Conservation (phyloP, 257 asterid genomes). For the Fraxinus anomala region DNA sequence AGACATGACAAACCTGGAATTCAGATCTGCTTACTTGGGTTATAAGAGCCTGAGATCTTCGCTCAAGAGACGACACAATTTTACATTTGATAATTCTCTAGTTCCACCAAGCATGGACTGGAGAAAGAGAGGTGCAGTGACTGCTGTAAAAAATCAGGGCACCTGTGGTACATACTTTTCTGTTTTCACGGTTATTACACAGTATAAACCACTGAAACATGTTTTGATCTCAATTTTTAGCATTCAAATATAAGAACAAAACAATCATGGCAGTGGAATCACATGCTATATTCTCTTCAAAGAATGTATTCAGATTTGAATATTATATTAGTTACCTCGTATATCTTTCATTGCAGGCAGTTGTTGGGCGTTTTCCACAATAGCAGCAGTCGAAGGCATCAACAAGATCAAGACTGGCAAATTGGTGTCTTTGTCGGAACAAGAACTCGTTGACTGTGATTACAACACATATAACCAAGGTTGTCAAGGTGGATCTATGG, state of each 20-base stretch:
- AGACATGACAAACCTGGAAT: conserved; percentile 71
- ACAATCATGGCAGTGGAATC: background rate
- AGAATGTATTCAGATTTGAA: background rate
- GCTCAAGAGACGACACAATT: background rate
- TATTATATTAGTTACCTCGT: background rate
- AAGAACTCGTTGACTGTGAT: conserved; percentile 69
- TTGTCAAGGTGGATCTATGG: conserved; percentile 60
- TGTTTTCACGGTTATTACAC: background rate
- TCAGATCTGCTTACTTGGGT: conserved; percentile 51
- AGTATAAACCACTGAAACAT: background rate
- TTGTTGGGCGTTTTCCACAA: conserved; percentile 81
- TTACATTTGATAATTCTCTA: background rate
- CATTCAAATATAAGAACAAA: background rate
- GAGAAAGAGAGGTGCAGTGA: conserved; percentile 66
- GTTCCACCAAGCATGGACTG: conserved; percentile 55
- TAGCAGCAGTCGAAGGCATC: conserved; percentile 73
- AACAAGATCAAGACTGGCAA: conserved; percentile 58
- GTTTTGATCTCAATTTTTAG: background rate
- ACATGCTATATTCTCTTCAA: background rate
- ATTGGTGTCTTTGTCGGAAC: conserved; percentile 64
- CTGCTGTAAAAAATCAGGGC: conserved; percentile 61
- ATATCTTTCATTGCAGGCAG: conserved; percentile 50
- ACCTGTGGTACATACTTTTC: conserved; percentile 44
- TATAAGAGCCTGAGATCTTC: conserved; percentile 24
- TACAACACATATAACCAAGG: conserved; percentile 37